phyloP scores from a whole-genome alignment of 495 filamentous ascomycete species.

The Pyrenula aspistea region DNA sequence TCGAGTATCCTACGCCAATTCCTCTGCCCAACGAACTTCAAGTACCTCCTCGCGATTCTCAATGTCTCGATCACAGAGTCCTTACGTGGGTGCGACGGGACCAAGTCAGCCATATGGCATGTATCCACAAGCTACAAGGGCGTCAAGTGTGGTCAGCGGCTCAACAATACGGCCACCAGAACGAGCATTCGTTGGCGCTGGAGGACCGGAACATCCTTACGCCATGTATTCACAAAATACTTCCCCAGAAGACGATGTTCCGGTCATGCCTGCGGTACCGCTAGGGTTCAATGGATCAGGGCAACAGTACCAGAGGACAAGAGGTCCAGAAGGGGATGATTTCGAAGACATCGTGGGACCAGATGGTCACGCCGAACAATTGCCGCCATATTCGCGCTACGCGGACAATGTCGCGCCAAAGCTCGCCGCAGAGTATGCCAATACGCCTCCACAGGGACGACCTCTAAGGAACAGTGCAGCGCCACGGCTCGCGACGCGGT shows the following conservation, averaged over 20 bases:
- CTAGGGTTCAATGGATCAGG: conserved; percentile 62
- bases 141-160: conserved; percentile 51
- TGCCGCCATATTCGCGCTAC: conserved; percentile 81
- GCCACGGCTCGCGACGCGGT: conserved; percentile 31
- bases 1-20: conserved; percentile 15
- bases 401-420: conserved; percentile 44
- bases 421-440: conserved; percentile 15
- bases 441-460: conserved; percentile 11
- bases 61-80: conserved; percentile 34
- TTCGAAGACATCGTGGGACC: conserved; percentile 76
- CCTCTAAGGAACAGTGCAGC: conserved; percentile 12
- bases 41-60: conserved; percentile 31
- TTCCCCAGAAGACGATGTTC: conserved; percentile 34
- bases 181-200: conserved; percentile 46
- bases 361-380: conserved; percentile 78
- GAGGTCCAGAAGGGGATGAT: conserved; percentile 75
- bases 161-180: conserved; percentile 46
- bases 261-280: conserved; percentile 35
- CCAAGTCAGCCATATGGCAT: conserved; percentile 45
- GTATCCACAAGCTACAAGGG: conserved; percentile 44
- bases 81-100: conserved; percentile 41
- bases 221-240: conserved; percentile 74
- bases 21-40: conserved; percentile 25
- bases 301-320: conserved; percentile 52
- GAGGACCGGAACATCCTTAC: conserved; percentile 78